Evolutionary conservation across 805 yeast species (phyloP), one percentile per base, ranked within the genome.

Genomic region (Kazachstania africana): DNA sequence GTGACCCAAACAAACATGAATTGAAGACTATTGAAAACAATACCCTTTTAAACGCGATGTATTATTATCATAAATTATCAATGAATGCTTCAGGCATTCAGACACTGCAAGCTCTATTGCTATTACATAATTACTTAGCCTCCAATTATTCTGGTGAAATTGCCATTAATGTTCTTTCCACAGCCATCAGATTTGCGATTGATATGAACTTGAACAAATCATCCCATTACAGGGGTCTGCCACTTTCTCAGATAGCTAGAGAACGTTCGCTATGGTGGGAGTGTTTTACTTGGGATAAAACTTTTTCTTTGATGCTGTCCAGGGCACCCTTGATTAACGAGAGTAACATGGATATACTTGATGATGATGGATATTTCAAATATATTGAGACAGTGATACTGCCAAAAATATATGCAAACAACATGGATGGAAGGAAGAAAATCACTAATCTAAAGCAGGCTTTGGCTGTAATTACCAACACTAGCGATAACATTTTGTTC

Each of bases 181-280:
- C 66, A 1, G 70, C 73, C 5, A 60, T 70, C 4, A 57, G 76
- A 37, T 65, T 63, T 38, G 78, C 78, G 0, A 68, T 65, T 28
- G 75, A 70, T 24, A 42, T 73, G 45, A 81, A 81, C 0, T 54
- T 78, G 5, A 72, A 76, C 39, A 21, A 28, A 20, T 50, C 50
- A 4, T 78, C 71, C 28, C 43, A 65, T 2, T 60, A 62, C 31
- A 41, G 48, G 3, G 59, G 63, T 1, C 36, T 70, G 12, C 24
- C 57, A 0, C 40, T 44, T 0, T 51, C 45, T 4, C 75, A 72
- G 26, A 50, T 54, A 1, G 39, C 48, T 2, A 44, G 48, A 3
- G 59, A 71, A 15, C 47, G 66, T 16, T 38, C 50, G 8, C 33
- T 75, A 15, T 75, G 76, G 72, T 64, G 71, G 62, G 39, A 55